phyloP scores from a whole-genome alignment of 1,284 basidiomycete species.

The Amylostereum areolatum region DNA sequence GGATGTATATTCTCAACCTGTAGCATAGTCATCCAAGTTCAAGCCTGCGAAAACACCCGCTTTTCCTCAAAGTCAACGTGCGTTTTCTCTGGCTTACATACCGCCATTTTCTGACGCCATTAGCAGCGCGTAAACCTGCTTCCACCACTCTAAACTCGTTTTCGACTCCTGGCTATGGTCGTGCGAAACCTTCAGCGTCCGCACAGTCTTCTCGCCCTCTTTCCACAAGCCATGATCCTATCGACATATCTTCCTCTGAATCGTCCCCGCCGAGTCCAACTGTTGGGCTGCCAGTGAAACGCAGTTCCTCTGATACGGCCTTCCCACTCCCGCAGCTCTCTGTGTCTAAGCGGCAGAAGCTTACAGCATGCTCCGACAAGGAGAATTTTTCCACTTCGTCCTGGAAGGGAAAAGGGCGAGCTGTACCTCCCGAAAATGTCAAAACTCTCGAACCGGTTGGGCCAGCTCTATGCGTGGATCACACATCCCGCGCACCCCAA shows the following conservation, averaged over 20 bases:
- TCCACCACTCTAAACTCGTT: conserved; percentile 17
- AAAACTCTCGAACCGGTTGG: background rate
- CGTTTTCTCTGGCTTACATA: background rate
- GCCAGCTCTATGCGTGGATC: background rate
- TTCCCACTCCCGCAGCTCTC: conserved; percentile 6
- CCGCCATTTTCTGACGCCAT: background rate
- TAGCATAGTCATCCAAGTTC: conserved; percentile 19
- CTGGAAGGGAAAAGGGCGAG: conserved; percentile 19
- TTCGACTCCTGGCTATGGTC: conserved; percentile 25
- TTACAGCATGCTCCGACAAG: conserved; percentile 16
- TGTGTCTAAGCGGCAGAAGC: conserved; percentile 20
- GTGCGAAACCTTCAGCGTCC: conserved; percentile 15
- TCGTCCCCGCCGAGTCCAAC: conserved; percentile 14
- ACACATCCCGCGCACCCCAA: background rate
- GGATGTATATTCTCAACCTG: too few species aligned
- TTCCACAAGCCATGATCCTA: conserved; percentile 10
- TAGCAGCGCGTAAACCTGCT: background rate
- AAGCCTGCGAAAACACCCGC: conserved; percentile 20
- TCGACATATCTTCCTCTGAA: conserved; percentile 18
- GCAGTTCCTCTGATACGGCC: conserved; percentile 17
- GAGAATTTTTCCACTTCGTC: conserved; percentile 17
- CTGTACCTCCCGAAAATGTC: conserved; percentile 5
- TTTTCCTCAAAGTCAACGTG: conserved; percentile 14
- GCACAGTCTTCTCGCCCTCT: conserved; percentile 3
- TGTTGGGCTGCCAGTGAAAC: conserved; percentile 19